Evolutionary conservation across 495 filamentous ascomycete genomes (phyloP).

Genomic region (Lasiosphaeriaceae sp.): DNA sequence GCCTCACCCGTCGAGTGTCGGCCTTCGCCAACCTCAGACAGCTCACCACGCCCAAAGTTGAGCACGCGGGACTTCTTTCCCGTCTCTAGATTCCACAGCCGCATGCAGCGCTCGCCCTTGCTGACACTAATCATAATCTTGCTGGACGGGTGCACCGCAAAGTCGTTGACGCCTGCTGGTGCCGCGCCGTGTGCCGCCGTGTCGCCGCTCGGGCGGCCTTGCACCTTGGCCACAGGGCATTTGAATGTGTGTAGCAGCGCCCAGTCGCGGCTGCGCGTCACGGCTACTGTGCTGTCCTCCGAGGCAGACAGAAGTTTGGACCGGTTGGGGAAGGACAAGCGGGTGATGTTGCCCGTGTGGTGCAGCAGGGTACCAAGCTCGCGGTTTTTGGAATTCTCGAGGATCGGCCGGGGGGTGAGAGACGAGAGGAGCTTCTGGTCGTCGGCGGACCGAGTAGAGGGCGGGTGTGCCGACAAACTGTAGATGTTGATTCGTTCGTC

Average conservation of each 20-base stretch:
- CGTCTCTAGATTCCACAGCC: conserved; percentile 95
- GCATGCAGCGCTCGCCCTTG: conserved; percentile 83
- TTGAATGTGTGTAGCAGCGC: conserved; percentile 84
- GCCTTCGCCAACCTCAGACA: conserved; percentile 70
- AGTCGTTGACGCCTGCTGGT: conserved; percentile 90
- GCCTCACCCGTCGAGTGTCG: conserved; percentile 77
- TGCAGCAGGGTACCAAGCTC: conserved; percentile 84
- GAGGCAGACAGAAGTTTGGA: conserved; percentile 79
- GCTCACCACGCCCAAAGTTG: conserved; percentile 67
- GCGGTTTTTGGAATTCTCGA: conserved; percentile 80
- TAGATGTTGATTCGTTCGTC: conserved; percentile 96
- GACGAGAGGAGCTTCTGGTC: conserved; percentile 51
- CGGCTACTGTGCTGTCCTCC: conserved; percentile 84
- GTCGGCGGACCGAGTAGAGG: conserved; percentile 38
- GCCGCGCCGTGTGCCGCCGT: conserved; percentile 77
- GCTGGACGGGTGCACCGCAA: conserved; percentile 92
- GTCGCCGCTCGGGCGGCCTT: conserved; percentile 83
- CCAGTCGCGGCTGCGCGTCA: conserved; percentile 87
- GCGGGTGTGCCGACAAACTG: conserved; percentile 72
- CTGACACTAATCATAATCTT: conserved; percentile 93
- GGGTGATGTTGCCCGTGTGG: conserved; percentile 74
- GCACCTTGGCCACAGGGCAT: conserved; percentile 76
- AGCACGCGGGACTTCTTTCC: conserved; percentile 91
- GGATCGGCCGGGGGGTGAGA: conserved; percentile 61
- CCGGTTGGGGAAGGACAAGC: conserved; percentile 76